Conservation (phyloP, 768 basidiomycete species). For the Phanerochaete sordida region DNA sequence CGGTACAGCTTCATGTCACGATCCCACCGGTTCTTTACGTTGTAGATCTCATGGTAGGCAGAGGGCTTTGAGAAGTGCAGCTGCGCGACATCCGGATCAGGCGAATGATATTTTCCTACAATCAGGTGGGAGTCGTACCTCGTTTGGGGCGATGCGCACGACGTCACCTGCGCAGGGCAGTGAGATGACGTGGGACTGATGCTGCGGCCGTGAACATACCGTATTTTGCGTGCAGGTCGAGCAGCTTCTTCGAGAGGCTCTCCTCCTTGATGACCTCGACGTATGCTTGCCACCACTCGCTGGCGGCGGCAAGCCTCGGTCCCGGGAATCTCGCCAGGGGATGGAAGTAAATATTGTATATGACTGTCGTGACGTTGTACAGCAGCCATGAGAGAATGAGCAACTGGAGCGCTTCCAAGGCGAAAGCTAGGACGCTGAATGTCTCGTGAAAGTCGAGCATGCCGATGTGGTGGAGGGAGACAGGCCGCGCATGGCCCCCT, state of each 20-base stretch:
- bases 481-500: no score
- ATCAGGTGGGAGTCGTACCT: constrained; percentile 21
- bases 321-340: constrained; percentile 20
- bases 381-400: neutral
- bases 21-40: constrained; percentile 20
- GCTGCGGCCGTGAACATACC: constrained; percentile 22
- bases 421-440: no score
- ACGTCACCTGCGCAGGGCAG: constrained; percentile 13
- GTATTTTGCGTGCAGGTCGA: constrained; percentile 33
- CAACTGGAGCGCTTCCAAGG: no score
- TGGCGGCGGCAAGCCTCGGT: constrained; percentile 17
- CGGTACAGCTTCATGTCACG: constrained; percentile 27
- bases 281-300: constrained; percentile 14
- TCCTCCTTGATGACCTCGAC: constrained; percentile 14
- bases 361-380: neutral
- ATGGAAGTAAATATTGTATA: constrained; percentile 11
- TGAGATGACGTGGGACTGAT: neutral
- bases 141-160: constrained; percentile 36
- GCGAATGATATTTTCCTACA: neutral
- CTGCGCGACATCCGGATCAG: constrained; percentile 16
- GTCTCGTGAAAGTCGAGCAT: no score
- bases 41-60: constrained; percentile 31
- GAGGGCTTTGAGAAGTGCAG: constrained; percentile 40
- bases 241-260: constrained; percentile 28
- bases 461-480: no score